These are phyloP conservation scores for Lyophyllum decastes DNA, from an alignment of 768 basidiomycete genomes.

Conservation along the genomic window DNA sequence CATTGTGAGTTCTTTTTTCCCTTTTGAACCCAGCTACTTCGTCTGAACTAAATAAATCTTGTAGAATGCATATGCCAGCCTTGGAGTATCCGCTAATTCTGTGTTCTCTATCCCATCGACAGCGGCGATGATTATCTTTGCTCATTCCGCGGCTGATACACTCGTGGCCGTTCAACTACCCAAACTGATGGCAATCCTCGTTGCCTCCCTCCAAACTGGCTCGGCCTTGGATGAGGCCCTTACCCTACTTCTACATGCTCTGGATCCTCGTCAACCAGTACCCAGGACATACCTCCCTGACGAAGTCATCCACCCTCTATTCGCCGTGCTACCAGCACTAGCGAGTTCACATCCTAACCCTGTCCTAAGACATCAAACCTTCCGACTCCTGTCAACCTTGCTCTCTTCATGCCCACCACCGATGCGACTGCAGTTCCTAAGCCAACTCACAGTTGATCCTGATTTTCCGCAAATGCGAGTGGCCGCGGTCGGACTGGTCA, in stretches of 20 bases:
- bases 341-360: constrained; percentile 67
- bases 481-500: constrained; percentile 67
- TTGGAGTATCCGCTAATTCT: constrained; percentile 28
- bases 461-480: constrained; percentile 68
- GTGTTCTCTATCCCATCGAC: constrained; percentile 26
- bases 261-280: constrained; percentile 24
- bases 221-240: constrained; percentile 59
- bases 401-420: constrained; percentile 48
- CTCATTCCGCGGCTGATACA: constrained; percentile 28
- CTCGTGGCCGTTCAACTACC: constrained; percentile 22
- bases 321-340: constrained; percentile 50
- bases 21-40: not conserved
- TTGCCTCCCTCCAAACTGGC: constrained; percentile 56
- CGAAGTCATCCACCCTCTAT: constrained; percentile 50
- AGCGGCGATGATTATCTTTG: constrained; percentile 36
- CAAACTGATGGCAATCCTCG: constrained; percentile 40
- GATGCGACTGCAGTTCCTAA: constrained; percentile 54
- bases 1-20: constrained; percentile 36
- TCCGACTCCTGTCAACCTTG: constrained; percentile 58
- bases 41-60: not conserved
- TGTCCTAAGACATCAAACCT: constrained; percentile 55
- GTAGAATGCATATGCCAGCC: constrained; percentile 35
- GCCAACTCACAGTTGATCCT: constrained; percentile 49
- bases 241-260: constrained; percentile 48
- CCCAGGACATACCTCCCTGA: constrained; percentile 31